Percentiles rank a stretch among this genome's conserved stretches.
These are phyloP conservation scores for Mycena polygramma DNA, from an alignment of 768 basidiomycete genomes.

Conservation along the genomic window DNA sequence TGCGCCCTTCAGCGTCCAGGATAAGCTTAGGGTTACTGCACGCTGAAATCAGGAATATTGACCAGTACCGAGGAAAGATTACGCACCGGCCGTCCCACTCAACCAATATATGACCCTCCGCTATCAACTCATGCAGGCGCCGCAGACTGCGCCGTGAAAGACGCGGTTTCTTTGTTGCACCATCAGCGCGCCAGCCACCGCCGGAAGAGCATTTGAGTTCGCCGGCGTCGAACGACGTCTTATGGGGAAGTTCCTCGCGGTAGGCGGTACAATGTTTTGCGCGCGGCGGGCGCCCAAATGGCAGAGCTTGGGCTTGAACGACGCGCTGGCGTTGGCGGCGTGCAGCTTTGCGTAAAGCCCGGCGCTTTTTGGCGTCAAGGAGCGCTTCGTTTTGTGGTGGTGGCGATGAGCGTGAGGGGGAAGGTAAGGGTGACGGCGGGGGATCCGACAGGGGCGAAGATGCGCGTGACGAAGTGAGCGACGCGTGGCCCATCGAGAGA, in stretches of 20 bases:
- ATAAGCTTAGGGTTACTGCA: conserved; percentile 1
- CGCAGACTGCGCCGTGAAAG: neutral
- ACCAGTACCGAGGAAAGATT: neutral
- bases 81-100: conserved; percentile 5
- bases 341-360: neutral
- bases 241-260: neutral
- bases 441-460: neutral
- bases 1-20: neutral
- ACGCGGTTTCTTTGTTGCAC: neutral
- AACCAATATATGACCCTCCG: neutral
- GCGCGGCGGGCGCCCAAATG: neutral
- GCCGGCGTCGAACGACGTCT: neutral
- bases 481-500: neutral
- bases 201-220: neutral
- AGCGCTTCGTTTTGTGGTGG: no score
- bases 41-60: no score
- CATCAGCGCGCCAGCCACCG: neutral
- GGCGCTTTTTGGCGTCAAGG: neutral
- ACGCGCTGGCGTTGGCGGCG: neutral
- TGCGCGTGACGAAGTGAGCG: neutral
- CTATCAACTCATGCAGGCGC: neutral
- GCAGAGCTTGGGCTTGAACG: neutral
- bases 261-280: neutral
- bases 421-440: neutral
- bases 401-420: no score